Base-by-base conservation (phyloP, 2,329 filamentous ascomycete genomes). In the Phoma sp. region DNA sequence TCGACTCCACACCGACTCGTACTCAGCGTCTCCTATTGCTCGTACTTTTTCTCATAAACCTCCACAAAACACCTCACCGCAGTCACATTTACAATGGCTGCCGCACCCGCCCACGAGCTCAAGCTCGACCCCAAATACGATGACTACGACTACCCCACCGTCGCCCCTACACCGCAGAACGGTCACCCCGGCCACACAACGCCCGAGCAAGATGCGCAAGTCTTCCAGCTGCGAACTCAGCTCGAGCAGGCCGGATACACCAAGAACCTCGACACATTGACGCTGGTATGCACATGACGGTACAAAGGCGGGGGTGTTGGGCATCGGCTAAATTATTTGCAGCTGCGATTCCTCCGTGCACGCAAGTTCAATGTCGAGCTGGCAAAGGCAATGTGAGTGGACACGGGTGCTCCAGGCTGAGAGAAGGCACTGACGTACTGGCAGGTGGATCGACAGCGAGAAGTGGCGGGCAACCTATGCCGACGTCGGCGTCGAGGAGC, bases 181-280 rank as follows among this genome's bases (percentile, higher is more conserved):
- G 95, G 95, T 63, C 92, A 97, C 77, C 88, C 94, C 60, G 95
- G 95, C 74, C 86, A 96, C 78, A 89, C 96, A 70, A 95, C 89
- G 51, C 82, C 86, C 54, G 85, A 90, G 76, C 92, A 98, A 81
- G 90, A 96, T 85, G 92, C 92, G 49, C 88, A 94, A 80, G 89
- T 98, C 43, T 81, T 87, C 73, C 91, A 97, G 83, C 83, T 99
- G 74, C 88, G 95, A 61, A 80, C 86, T 78, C 84, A 90, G 83
- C 86, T 99, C 57, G 95, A 98, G 85, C 79, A 87, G 64, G 87
- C 88, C 74, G 93, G 93, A 53, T 90, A 86, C 80, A 94, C 84
- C 22, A 86, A 96, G 69, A 85, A 92, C 68, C 84, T 99, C 72
- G 95, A 99, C 77, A 98, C 93, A 32, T 76, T 98, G 81, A 97